Base-by-base conservation (phyloP, 805 yeast species). In the Pichia ethanolica region DNA sequence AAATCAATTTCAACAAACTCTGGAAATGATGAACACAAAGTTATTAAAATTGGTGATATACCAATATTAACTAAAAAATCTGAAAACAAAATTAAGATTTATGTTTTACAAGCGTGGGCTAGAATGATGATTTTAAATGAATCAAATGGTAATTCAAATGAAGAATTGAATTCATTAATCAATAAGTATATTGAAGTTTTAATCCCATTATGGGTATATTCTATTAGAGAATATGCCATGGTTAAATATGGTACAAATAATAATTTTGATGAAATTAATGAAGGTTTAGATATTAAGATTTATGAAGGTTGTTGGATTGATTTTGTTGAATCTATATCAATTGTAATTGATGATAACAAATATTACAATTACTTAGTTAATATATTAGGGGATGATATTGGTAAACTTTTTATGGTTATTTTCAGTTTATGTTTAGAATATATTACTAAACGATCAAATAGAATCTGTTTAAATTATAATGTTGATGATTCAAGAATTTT, bases 351-450 rank as follows among this genome's bases (percentile, higher is more conserved):
- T 13, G 40, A 50, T 20, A 12, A 46, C 39, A 71, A 69, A 25
- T 73, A 83, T 53, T 68, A 73, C 2, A 56, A 65, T 0, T 61
- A 72, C 11, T 70, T 85, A 20, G 63, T 69, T 6, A 67, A 71
- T 2, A 71, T 79, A 35, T 63, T 87, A 42, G 75, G 72, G 5
- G 80, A 75, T 10, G 89, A 83, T 53, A 69, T 78, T 1, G 71
- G 75, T 5, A 79, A 79, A 53, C 86, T 89, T 56, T 82, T 86
- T 65, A 86, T 88, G 60, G 83, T 89, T 33, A 64, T 90, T 38
- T 86, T 85, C 67, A 86, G 96, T 10, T 86, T 87, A 56, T 88
- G 96, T 62, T 73, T 89, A 44, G 95, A 87, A 57, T 78, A 84
- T 0, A 71, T 89, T 53, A 75, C 84, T 44, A 76, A 74, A 45